Conservation (phyloP, 2,329 filamentous ascomycete genomes). For the Neofusicoccum laricinum region DNA sequence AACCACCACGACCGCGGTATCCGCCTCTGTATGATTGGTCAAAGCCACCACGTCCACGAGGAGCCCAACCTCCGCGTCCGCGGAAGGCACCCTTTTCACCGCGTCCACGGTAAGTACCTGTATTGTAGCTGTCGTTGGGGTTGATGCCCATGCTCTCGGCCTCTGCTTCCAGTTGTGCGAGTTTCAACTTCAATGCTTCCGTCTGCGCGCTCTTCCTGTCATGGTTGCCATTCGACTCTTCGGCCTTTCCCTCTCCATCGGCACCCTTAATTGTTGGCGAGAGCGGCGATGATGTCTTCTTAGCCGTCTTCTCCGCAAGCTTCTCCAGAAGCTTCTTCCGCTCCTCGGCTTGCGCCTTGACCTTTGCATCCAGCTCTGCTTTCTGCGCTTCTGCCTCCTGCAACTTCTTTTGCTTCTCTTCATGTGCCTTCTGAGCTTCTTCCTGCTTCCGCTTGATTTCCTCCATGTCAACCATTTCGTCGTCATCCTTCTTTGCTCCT, state of each 20-base stretch:
- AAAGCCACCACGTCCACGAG: slow-evolving; percentile 32
- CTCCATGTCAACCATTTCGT: slow-evolving; percentile 64
- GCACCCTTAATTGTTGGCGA: slow-evolving; percentile 13
- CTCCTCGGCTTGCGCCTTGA: slow-evolving; percentile 64
- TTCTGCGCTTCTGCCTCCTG: slow-evolving; percentile 62
- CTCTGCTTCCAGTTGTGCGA: slow-evolving; percentile 71
- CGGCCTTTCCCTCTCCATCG: slow-evolving; percentile 18
- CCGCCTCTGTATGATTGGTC: slow-evolving; percentile 5
- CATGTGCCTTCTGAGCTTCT: slow-evolving; percentile 67
- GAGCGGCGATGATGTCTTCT: background rate
- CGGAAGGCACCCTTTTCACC: slow-evolving; percentile 32
- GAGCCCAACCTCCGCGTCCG: slow-evolving; percentile 37
- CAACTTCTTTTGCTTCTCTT: slow-evolving; percentile 62
- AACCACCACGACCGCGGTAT: slow-evolving; percentile 42
- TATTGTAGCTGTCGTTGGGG: slow-evolving; percentile 43
- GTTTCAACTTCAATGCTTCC: slow-evolving; percentile 65
- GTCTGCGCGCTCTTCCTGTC: slow-evolving; percentile 49
- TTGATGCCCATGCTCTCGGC: slow-evolving; percentile 68
- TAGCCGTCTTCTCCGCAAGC: slow-evolving; percentile 35
- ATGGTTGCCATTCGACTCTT: slow-evolving; percentile 20
- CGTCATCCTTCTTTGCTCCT: slow-evolving; percentile 26
- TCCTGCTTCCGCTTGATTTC: slow-evolving; percentile 67
- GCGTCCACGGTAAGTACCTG: slow-evolving; percentile 24
- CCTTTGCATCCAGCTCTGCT: slow-evolving; percentile 62
- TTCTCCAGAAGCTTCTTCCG: slow-evolving; percentile 60